A percentile compares a stretch with the other conserved stretches of the same genome.
Evolutionary conservation across 805 yeast genomes (phyloP).

Genomic region (Metschnikowia proteae): DNA sequence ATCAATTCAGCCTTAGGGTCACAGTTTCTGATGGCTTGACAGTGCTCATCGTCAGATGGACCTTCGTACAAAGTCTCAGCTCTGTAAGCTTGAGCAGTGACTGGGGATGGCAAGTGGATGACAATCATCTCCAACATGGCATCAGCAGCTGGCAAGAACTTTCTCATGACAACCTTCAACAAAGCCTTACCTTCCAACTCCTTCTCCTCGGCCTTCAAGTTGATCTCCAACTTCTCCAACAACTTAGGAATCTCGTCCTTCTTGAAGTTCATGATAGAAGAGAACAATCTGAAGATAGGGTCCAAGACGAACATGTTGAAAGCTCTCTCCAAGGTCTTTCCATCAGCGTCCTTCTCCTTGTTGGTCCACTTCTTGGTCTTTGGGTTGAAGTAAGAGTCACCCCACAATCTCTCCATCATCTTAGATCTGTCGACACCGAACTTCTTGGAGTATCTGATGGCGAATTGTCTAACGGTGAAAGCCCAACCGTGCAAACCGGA

Average conservation of each 20-base stretch:
- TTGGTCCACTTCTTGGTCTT: slow-evolving; percentile 99
- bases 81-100: slow-evolving; percentile 98
- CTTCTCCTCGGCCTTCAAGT: slow-evolving; percentile 93
- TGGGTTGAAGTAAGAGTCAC: slow-evolving; percentile 99
- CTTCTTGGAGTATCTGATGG: slow-evolving; percentile 96
- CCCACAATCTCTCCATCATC: slow-evolving; percentile 99
- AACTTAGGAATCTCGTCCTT: slow-evolving; percentile 92
- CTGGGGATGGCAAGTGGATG: slow-evolving; percentile 98
- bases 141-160: slow-evolving; percentile 99
- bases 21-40: slow-evolving; percentile 94
- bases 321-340: slow-evolving; percentile 96
- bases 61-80: slow-evolving; percentile 99
- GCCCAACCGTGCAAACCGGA: slow-evolving; percentile 99
- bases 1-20: slow-evolving; percentile 97
- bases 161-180: slow-evolving; percentile 97
- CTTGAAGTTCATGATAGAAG: slow-evolving; percentile 98
- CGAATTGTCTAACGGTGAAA: slow-evolving; percentile 98
- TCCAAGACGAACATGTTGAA: slow-evolving; percentile 98
- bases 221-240: slow-evolving; percentile 89
- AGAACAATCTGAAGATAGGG: slow-evolving; percentile 97
- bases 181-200: slow-evolving; percentile 98
- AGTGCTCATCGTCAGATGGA: slow-evolving; percentile 89
- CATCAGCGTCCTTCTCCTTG: slow-evolving; percentile 93
- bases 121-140: slow-evolving; percentile 98
- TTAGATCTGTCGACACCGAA: slow-evolving; percentile 97